Conservation (phyloP, 2,329 filamentous ascomycete species). For the Ceratocystis lukuohia region DNA sequence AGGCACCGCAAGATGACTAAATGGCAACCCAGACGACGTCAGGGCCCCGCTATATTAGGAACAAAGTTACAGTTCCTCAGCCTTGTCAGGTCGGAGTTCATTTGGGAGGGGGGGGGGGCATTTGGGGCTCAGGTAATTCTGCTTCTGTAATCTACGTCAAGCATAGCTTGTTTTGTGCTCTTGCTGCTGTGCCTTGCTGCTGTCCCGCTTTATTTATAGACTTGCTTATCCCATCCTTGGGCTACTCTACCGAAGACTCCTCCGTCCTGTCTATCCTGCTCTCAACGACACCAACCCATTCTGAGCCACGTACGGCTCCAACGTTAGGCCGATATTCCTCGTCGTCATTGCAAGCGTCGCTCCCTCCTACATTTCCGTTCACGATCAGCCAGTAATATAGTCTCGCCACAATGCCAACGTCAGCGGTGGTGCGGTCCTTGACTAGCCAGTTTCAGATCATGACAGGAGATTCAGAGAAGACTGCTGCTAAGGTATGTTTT, state of each 20-base stretch:
- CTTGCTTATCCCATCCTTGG: not conserved
- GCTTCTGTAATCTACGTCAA: not conserved
- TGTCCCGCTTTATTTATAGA: not conserved
- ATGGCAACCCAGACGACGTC: not conserved
- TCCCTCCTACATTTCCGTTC: too few species aligned
- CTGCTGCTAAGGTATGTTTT: constrained; percentile 33
- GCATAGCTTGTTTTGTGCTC: not conserved
- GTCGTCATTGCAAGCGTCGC: too few species aligned
- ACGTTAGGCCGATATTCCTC: too few species aligned
- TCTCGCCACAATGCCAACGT: constrained; percentile 4
- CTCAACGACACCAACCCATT: not conserved
- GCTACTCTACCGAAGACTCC: not conserved
- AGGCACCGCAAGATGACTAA: not conserved
- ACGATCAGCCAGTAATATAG: not conserved
- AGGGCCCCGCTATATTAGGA: not conserved
- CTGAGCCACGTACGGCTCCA: not conserved
- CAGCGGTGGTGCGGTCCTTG: constrained; percentile 28
- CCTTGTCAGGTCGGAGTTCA: not conserved
- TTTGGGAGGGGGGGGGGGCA: not conserved
- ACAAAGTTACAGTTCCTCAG: not conserved
- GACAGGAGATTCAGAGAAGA: constrained; percentile 34
- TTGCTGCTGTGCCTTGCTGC: not conserved
- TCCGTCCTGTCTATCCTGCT: too few species aligned
- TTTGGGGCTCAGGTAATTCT: not conserved
- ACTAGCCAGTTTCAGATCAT: constrained; percentile 32